phyloP scores from a whole-genome alignment of 306 rosid species.

The Vicia faba region DNA sequence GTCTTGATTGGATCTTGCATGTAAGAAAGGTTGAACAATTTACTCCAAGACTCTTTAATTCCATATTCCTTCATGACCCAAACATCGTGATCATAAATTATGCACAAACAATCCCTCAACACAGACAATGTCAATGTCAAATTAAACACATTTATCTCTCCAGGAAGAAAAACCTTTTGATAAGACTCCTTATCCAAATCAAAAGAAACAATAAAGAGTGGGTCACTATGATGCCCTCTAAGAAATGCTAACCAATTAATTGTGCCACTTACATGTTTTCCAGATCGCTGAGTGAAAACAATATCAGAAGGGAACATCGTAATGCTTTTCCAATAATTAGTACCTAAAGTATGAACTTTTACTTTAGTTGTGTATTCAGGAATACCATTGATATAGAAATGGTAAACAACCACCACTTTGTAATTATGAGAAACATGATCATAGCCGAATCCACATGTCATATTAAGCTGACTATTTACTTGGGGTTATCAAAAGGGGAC shows the following conservation, averaged over 20 bases:
- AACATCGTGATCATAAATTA: slow-evolving; percentile 10
- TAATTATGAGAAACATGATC: neutral
- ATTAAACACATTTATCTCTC: neutral
- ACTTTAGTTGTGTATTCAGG: neutral
- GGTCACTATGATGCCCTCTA: no score
- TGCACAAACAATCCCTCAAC: slow-evolving; percentile 33
- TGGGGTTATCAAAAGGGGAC: no score
- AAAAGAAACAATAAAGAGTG: slow-evolving; percentile 28
- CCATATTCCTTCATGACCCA: slow-evolving; percentile 50
- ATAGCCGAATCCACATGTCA: neutral
- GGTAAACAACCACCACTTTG: neutral
- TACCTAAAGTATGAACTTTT: slow-evolving; percentile 30
- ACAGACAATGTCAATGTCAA: neutral
- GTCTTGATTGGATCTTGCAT: neutral
- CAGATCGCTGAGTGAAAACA: neutral
- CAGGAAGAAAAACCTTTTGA: slow-evolving; percentile 35
- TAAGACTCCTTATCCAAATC: slow-evolving; percentile 38
- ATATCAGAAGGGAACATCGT: neutral
- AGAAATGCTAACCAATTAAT: slow-evolving; percentile 34
- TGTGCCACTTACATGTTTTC: slow-evolving; percentile 36
- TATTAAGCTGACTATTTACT: neutral
- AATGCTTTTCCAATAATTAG: slow-evolving; percentile 32
- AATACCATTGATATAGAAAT: no score
- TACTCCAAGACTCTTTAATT: slow-evolving; percentile 42
- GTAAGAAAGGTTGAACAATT: slow-evolving; percentile 12